Conservation (phyloP, 108 stramenopile genomes). For the Cyclotella cryptica region DNA sequence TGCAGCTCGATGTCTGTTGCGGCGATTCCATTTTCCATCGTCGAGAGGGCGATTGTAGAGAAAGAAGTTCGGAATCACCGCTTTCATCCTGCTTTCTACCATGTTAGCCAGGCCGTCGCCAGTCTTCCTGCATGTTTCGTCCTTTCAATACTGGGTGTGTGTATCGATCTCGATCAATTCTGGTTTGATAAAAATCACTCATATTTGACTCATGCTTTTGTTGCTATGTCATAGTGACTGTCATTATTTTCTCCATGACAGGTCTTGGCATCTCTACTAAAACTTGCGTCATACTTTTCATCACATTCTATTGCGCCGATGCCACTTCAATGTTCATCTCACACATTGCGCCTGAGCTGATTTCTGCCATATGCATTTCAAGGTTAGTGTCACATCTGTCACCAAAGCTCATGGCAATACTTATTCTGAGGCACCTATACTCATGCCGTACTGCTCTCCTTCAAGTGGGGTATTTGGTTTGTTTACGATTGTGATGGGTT, state of each 20-base stretch:
- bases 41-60: constrained; percentile 72
- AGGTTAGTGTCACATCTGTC: not conserved
- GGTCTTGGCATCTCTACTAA: not conserved
- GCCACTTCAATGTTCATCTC: constrained; percentile 32
- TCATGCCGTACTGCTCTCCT: not conserved
- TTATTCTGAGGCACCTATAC: not conserved
- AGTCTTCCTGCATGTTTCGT: constrained; percentile 23
- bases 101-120: constrained; percentile 18
- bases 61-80: constrained; percentile 66
- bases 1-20: constrained; percentile 74
- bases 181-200: not conserved
- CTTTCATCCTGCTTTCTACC: constrained; percentile 27
- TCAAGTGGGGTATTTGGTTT: constrained; percentile 24
- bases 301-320: constrained; percentile 30
- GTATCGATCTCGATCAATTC: not conserved
- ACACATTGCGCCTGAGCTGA: constrained; percentile 30
- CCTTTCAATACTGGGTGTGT: constrained; percentile 8
- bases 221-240: not conserved
- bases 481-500: constrained; percentile 36
- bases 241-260: constrained; percentile 23
- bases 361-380: constrained; percentile 28
- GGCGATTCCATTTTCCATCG: constrained; percentile 66
- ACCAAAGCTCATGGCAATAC: not conserved
- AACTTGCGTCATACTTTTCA: constrained; percentile 5
- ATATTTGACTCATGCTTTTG: too few species aligned